These are phyloP conservation scores for Eucalyptus viminalis DNA, from an alignment of 345 rosid species.

Conservation along the genomic window DNA sequence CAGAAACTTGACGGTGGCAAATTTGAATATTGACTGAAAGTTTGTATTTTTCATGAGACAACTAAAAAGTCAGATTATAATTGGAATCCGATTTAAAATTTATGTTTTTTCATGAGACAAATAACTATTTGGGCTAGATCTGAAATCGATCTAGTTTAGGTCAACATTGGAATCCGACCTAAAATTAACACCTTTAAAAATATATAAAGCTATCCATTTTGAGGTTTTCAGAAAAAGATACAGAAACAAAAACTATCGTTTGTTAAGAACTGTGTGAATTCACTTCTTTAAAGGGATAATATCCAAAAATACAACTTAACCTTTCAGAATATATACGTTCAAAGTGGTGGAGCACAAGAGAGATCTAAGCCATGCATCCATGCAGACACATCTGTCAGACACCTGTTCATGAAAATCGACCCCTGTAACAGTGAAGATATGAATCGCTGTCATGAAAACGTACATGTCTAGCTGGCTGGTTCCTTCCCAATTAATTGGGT, in stretches of 20 bases:
- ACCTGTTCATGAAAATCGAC: not conserved
- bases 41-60: not conserved
- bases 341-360: not conserved
- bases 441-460: not conserved
- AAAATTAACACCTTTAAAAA: not conserved
- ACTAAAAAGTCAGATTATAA: fast-evolving
- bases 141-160: not conserved
- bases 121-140: not conserved
- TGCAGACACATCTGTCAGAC: not conserved
- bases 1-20: not conserved
- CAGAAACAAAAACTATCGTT: not conserved
- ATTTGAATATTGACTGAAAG: not conserved
- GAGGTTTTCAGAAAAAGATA: not conserved
- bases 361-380: not conserved
- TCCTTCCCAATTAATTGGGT: not conserved
- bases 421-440: not conserved
- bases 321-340: not conserved
- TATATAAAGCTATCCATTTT: not conserved
- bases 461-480: not conserved
- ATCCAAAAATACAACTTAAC: not conserved
- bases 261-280: not conserved
- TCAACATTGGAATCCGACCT: not conserved
- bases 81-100: fast-evolving
- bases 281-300: not conserved
- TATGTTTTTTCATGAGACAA: not conserved